These are phyloP conservation scores for Aschersonia sp. DNA, from an alignment of 2,329 filamentous ascomycete genomes.

Conservation along the genomic window DNA sequence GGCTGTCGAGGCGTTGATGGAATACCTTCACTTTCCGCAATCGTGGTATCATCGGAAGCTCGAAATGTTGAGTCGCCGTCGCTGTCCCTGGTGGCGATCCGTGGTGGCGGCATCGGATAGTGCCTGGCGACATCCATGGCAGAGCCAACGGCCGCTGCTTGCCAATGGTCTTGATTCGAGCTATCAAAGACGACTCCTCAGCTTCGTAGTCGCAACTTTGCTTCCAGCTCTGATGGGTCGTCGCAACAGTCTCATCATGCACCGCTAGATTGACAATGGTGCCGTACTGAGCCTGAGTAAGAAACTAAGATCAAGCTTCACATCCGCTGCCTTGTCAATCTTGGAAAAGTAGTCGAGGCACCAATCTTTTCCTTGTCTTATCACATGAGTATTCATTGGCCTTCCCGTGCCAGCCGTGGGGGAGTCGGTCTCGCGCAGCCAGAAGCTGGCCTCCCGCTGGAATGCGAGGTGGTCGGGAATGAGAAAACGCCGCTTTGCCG, in stretches of 20 bases:
- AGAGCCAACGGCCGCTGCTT: not conserved
- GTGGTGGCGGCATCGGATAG: conserved; percentile 3
- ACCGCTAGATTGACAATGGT: too few relatives aligned
- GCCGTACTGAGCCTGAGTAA: too few relatives aligned
- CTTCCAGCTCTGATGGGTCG: too few relatives aligned
- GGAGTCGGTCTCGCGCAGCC: not conserved
- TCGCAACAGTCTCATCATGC: too few relatives aligned
- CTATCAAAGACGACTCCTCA: not conserved
- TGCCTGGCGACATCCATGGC: conserved; percentile 6
- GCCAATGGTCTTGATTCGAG: too few relatives aligned
- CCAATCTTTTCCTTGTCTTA: too few relatives aligned
- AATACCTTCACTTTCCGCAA: conserved; percentile 3
- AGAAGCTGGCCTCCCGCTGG: conserved; percentile 1
- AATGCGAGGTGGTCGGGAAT: conserved; percentile 3
- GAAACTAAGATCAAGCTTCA: too few relatives aligned
- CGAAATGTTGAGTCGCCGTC: not conserved
- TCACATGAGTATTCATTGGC: too few relatives aligned
- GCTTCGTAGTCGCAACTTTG: not conserved
- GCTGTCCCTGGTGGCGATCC: conserved; percentile 1
- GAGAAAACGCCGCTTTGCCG: not conserved
- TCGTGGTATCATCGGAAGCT: conserved; percentile 4
- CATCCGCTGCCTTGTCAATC: too few relatives aligned
- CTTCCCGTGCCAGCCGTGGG: too few relatives aligned
- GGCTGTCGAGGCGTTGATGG: conserved; percentile 6
- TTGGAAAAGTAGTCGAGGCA: too few relatives aligned